Percentiles rank a stretch among this genome's conserved stretches.
Evolutionary conservation across 768 basidiomycete genomes (phyloP).

Genomic region (Lentinula sp.): DNA sequence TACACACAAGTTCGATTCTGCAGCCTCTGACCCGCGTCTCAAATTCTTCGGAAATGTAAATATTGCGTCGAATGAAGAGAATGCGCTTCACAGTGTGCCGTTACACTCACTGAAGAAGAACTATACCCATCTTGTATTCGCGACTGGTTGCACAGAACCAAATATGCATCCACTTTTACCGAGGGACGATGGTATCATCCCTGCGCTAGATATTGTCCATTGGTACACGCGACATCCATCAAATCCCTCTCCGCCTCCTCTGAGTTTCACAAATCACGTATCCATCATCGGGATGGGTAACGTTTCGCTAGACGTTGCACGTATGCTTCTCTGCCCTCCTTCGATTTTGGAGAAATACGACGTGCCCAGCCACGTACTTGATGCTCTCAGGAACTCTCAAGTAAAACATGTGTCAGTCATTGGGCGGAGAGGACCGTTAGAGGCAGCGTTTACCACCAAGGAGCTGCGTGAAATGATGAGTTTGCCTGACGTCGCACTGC

Average conservation of each 20-base stretch:
- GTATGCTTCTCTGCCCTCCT: slow-evolving; percentile 77
- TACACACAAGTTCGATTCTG: slow-evolving; percentile 87
- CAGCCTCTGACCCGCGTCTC: slow-evolving; percentile 75
- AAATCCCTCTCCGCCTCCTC: slow-evolving; percentile 49
- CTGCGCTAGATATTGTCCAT: slow-evolving; percentile 82
- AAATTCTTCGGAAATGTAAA: slow-evolving; percentile 91
- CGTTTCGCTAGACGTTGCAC: slow-evolving; percentile 87
- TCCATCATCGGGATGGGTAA: slow-evolving; percentile 93
- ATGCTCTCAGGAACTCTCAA: slow-evolving; percentile 51
- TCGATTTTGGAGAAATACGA: slow-evolving; percentile 64
- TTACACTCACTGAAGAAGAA: slow-evolving; percentile 54
- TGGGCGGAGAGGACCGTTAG: slow-evolving; percentile 79
- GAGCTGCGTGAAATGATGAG: slow-evolving; percentile 84
- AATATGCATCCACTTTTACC: slow-evolving; percentile 49
- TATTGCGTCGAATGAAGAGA: slow-evolving; percentile 23
- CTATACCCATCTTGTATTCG: slow-evolving; percentile 84
- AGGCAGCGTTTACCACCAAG: slow-evolving; percentile 89
- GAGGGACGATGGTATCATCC: slow-evolving; percentile 44
- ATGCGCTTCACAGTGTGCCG: slow-evolving; percentile 34
- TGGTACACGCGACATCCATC: slow-evolving; percentile 97
- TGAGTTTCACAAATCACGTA: slow-evolving; percentile 64
- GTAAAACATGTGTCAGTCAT: slow-evolving; percentile 80
- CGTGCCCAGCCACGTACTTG: slow-evolving; percentile 69
- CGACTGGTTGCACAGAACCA: slow-evolving; percentile 77
- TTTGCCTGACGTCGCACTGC: slow-evolving; percentile 37